Evolutionary conservation across 805 yeast genomes (phyloP).

Genomic region (Starmerella stigmatis): DNA sequence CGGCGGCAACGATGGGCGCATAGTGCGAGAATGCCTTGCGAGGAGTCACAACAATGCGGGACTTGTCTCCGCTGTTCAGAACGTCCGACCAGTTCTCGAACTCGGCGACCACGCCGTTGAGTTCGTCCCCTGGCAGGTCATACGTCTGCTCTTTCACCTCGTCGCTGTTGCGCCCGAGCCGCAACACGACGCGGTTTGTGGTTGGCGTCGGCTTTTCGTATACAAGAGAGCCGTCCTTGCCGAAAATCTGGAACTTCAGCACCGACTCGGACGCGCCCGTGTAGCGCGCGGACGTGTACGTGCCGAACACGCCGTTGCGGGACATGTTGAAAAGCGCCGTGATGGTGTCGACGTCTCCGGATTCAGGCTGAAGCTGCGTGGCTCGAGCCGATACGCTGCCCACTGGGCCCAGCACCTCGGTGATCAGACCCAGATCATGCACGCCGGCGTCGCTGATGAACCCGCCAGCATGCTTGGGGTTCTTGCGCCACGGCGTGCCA

Average conservation of each 20-base stretch:
- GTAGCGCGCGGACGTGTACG: conserved; percentile 78
- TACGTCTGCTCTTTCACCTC: conserved; percentile 27
- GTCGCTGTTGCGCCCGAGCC: conserved; percentile 25
- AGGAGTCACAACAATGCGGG: conserved; percentile 44
- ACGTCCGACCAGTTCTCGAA: conserved; percentile 50
- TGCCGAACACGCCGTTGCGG: conserved; percentile 58
- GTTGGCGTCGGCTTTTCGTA: conserved; percentile 53
- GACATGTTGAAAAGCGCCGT: conserved; percentile 53
- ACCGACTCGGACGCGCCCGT: conserved; percentile 72
- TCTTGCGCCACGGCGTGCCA: conserved; percentile 72
- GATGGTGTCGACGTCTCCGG: conserved; percentile 75
- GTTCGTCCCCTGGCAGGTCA: conserved; percentile 28
- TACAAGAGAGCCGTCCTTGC: conserved; percentile 63
- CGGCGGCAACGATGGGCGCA: conserved; percentile 78
- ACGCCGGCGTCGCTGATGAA: conserved; percentile 92
- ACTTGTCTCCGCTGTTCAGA: conserved; percentile 51
- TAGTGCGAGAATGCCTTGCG: conserved; percentile 82
- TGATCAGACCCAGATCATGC: conserved; percentile 80
- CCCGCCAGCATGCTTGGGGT: conserved; percentile 90
- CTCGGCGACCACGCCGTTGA: conserved; percentile 50
- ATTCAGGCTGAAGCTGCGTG: conserved; percentile 59
- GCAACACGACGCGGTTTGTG: conserved; percentile 22
- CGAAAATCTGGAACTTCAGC: conserved; percentile 59
- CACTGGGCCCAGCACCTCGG: conserved; percentile 69
- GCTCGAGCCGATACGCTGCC: conserved; percentile 65